Percentiles rank a stretch among this genome's conserved stretches.
These are phyloP conservation scores for Candida caryicola DNA, from an alignment of 805 yeast species.

Conservation along the genomic window DNA sequence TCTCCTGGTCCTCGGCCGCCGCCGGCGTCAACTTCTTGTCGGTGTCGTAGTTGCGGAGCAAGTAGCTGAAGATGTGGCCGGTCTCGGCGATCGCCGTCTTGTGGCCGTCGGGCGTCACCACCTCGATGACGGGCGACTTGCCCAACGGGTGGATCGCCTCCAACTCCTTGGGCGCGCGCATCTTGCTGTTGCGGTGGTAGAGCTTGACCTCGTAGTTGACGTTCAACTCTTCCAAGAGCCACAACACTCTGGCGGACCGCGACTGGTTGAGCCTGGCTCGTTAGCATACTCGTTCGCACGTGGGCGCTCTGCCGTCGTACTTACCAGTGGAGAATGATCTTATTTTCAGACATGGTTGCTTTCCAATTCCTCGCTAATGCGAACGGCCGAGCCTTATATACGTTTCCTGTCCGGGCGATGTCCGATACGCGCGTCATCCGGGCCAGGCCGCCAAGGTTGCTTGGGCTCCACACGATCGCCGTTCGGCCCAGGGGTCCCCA, in stretches of 20 bases:
- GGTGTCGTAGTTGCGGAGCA: constrained; percentile 49
- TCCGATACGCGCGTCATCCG: too few species aligned
- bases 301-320: too few species aligned
- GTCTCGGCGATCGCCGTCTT: constrained; percentile 45
- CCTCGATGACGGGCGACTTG: constrained; percentile 33
- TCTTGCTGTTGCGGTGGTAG: constrained; percentile 22
- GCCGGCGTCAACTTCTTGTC: constrained; percentile 22
- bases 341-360: constrained; percentile 6
- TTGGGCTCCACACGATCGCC: too few species aligned
- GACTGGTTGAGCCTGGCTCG: constrained; percentile 28
- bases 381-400: too few species aligned
- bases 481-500: too few species aligned
- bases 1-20: constrained; percentile 37
- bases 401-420: too few species aligned
- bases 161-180: constrained; percentile 35
- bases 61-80: constrained; percentile 54
- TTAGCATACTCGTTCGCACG: too few species aligned
- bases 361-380: too few species aligned
- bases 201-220: constrained; percentile 32
- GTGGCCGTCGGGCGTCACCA: constrained; percentile 18
- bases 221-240: constrained; percentile 36
- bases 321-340: constrained; percentile 23
- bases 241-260: constrained; percentile 36
- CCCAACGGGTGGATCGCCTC: constrained; percentile 35
- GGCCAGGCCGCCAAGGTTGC: too few species aligned